Percentiles rank a stretch among this genome's conserved stretches.
phyloP scores from a whole-genome alignment of 1,139 yeast genomes.

The Pichia sp. region DNA sequence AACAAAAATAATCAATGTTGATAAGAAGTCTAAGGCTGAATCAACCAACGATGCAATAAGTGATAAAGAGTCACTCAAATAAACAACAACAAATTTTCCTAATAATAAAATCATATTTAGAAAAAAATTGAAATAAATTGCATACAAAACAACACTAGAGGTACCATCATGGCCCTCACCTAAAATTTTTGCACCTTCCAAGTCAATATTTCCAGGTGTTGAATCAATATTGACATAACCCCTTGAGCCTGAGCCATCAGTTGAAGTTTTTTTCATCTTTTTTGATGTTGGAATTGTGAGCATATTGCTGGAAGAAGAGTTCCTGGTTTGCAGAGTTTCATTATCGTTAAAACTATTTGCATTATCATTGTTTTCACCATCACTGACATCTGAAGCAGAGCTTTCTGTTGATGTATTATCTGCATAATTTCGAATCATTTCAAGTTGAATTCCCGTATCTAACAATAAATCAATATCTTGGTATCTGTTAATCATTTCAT shows the following conservation, averaged over 20 bases:
- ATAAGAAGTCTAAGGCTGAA: conserved; percentile 65
- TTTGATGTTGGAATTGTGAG: conserved; percentile 2
- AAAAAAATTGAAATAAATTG: conserved; percentile 59
- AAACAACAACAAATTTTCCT: conserved; percentile 59
- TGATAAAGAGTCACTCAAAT: conserved; percentile 63
- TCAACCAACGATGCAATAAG: conserved; percentile 75
- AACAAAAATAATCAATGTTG: conserved; percentile 64
- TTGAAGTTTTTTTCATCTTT: not conserved
- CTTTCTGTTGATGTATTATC: conserved; percentile 27
- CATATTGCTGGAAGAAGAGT: not conserved
- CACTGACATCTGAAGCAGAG: conserved; percentile 11
- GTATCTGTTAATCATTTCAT: conserved; percentile 51
- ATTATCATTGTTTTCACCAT: too few relatives aligned
- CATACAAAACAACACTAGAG: conserved; percentile 43
- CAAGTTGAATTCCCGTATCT: conserved; percentile 65
- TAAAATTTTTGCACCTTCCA: conserved; percentile 47
- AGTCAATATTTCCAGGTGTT: conserved; percentile 54
- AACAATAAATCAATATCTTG: conserved; percentile 57
- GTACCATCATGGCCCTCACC: conserved; percentile 43
- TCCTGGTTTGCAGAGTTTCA: not conserved
- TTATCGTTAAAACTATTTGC: not conserved
- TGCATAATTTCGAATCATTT: conserved; percentile 59
- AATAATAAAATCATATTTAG: conserved; percentile 53
- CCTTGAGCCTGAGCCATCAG: not conserved
- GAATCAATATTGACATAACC: conserved; percentile 14